phyloP scores from a whole-genome alignment of 208 protist species.

The Acanthamoeba lenticulata region DNA sequence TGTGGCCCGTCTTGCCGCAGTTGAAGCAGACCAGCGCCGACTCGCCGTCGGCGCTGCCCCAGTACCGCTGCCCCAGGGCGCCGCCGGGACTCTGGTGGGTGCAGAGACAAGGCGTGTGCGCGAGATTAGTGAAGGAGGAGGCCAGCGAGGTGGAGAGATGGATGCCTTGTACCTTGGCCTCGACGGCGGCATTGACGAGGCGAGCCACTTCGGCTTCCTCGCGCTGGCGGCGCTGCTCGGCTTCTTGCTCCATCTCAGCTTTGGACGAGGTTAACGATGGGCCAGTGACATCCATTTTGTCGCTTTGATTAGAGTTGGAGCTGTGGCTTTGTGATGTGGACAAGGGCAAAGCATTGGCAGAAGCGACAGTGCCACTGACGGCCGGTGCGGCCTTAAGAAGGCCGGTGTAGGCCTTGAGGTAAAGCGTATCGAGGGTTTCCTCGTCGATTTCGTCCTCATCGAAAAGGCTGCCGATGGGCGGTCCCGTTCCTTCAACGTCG shows the following conservation, averaged over 20 bases:
- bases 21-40: not conserved
- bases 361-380: too few species aligned
- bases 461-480: not conserved
- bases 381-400: not conserved
- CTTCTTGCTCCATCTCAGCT: not conserved
- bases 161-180: not conserved
- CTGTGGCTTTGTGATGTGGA: too few species aligned
- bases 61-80: not conserved
- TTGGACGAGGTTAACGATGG: too few species aligned
- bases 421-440: not conserved
- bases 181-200: not conserved
- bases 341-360: too few species aligned
- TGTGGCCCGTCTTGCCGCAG: not conserved
- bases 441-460: not conserved
- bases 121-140: not conserved
- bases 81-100: not conserved
- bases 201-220: not conserved
- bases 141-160: not conserved
- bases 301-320: too few species aligned
- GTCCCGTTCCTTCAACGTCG: not conserved
- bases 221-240: not conserved
- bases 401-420: slow-evolving; percentile 47
- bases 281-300: too few species aligned
- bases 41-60: not conserved
- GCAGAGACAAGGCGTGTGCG: too few species aligned